Evolutionary conservation across 148 eudicot genomes (phyloP).

Genomic region (Silene latifolia): DNA sequence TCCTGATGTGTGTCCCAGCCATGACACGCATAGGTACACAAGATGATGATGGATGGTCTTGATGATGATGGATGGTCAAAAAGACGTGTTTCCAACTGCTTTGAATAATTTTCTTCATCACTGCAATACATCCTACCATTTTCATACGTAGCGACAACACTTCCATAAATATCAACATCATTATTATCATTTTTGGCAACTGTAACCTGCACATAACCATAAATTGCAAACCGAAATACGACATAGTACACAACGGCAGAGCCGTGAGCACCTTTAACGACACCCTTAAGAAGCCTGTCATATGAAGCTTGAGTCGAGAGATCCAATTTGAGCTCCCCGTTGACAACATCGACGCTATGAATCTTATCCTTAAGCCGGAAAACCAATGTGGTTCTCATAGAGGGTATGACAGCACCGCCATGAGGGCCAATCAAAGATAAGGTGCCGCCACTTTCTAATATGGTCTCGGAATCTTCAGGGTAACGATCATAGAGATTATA

Average conservation of each 20-base stretch:
- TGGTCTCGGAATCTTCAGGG: background rate
- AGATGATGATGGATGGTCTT: no score
- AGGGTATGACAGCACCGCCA: background rate
- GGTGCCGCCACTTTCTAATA: background rate
- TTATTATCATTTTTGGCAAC: background rate
- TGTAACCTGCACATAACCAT: background rate
- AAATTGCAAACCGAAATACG: background rate
- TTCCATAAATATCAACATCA: no score
- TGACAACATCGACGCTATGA: slow-evolving; percentile 3
- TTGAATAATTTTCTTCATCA: no score
- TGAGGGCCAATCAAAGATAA: slow-evolving; percentile 8
- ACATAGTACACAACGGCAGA: slow-evolving; percentile 3
- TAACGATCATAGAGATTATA: slow-evolving; percentile 15
- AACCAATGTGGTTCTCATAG: background rate
- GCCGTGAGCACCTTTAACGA: background rate
- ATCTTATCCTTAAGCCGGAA: slow-evolving; percentile 1
- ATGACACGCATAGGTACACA: no score
- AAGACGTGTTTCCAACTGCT: no score
- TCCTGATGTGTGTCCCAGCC: no score
- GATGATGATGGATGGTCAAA: no score
- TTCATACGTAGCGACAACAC: no score
- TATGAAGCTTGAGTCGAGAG: background rate
- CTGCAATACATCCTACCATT: no score
- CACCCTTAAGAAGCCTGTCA: slow-evolving; percentile 10
- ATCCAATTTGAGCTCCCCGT: background rate